phyloP scores from a whole-genome alignment of 371 early-diverging fungal genomes.

The Mucor velutinosus region DNA sequence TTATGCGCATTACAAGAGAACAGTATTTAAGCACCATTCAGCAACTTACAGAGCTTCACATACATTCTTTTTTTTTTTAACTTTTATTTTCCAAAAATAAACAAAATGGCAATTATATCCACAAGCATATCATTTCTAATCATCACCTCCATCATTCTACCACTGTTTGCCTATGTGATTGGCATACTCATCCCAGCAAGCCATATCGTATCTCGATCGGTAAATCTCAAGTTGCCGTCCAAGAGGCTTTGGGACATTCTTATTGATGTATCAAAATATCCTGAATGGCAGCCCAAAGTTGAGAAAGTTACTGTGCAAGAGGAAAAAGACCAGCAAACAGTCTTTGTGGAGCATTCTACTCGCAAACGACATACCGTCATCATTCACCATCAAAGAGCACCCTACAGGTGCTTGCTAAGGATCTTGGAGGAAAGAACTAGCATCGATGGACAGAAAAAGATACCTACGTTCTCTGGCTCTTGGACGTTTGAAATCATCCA shows the following conservation, averaged over 20 bases:
- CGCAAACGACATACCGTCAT: conserved; percentile 33
- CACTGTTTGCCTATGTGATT: conserved; percentile 17
- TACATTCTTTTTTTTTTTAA: neutral
- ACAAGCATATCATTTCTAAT: conserved; percentile 1
- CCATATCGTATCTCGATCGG: conserved; percentile 20
- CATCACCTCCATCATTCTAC: conserved; percentile 1
- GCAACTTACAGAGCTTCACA: too few relatives aligned
- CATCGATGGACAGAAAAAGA: conserved; percentile 1
- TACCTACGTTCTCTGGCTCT: conserved; percentile 35
- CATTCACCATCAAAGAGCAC: conserved; percentile 32
- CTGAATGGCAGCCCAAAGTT: conserved; percentile 41
- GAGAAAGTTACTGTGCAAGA: conserved; percentile 20
- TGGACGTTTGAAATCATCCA: conserved; percentile 33
- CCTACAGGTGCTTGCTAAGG: conserved; percentile 24
- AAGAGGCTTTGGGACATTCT: conserved; percentile 35
- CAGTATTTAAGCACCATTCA: neutral
- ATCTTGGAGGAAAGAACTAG: conserved; percentile 33
- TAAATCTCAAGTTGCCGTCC: conserved; percentile 12
- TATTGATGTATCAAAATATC: conserved; percentile 31
- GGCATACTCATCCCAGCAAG: conserved; percentile 23
- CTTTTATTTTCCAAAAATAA: neutral
- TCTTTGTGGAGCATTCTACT: conserved; percentile 34
- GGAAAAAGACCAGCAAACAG: conserved; percentile 11
- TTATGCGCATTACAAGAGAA: too few relatives aligned
- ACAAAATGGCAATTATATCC: conserved; percentile 13